Evolutionary conservation across 2,329 filamentous ascomycete genomes (phyloP).

Genomic region (Fusarium verticillioides): DNA sequence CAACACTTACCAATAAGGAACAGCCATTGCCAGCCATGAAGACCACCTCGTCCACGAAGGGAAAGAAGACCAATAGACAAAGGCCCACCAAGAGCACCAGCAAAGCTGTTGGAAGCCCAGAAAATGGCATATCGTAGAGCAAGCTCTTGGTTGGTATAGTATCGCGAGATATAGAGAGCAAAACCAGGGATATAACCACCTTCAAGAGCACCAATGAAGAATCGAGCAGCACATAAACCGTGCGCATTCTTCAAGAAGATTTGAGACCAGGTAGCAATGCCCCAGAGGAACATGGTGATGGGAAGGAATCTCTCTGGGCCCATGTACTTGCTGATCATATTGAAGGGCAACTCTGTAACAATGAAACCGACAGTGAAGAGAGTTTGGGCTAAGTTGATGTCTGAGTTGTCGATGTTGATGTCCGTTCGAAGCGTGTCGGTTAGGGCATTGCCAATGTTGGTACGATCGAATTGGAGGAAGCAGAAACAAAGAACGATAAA

Average conservation of each 20-base stretch:
- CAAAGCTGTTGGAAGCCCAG: constrained; percentile 47
- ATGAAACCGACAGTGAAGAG: constrained; percentile 62
- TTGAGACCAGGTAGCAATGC: constrained; percentile 45
- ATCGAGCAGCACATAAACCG: constrained; percentile 43
- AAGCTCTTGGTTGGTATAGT: constrained; percentile 47
- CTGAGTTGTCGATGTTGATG: constrained; percentile 59
- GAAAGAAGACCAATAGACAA: constrained; percentile 45
- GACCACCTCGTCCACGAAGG: constrained; percentile 37
- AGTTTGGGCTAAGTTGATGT: constrained; percentile 64
- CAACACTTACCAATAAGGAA: constrained; percentile 43
- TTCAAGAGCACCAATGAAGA: constrained; percentile 47
- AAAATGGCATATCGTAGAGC: constrained; percentile 45
- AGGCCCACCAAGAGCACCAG: constrained; percentile 44
- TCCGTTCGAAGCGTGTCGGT: constrained; percentile 62
- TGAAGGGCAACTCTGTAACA: constrained; percentile 52
- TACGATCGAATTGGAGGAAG: constrained; percentile 50
- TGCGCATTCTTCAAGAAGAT: constrained; percentile 42
- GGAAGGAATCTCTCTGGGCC: constrained; percentile 46
- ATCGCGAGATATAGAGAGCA: constrained; percentile 47
- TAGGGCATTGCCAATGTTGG: constrained; percentile 61
- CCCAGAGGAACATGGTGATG: constrained; percentile 48
- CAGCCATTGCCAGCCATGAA: constrained; percentile 48
- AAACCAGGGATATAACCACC: constrained; percentile 49
- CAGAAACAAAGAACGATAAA: constrained; percentile 48
- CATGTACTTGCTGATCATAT: constrained; percentile 44